A percentile compares a stretch with the other conserved stretches of the same genome.
These are phyloP conservation scores for Cyathus striatus DNA, from an alignment of 768 basidiomycete species.

Conservation along the genomic window DNA sequence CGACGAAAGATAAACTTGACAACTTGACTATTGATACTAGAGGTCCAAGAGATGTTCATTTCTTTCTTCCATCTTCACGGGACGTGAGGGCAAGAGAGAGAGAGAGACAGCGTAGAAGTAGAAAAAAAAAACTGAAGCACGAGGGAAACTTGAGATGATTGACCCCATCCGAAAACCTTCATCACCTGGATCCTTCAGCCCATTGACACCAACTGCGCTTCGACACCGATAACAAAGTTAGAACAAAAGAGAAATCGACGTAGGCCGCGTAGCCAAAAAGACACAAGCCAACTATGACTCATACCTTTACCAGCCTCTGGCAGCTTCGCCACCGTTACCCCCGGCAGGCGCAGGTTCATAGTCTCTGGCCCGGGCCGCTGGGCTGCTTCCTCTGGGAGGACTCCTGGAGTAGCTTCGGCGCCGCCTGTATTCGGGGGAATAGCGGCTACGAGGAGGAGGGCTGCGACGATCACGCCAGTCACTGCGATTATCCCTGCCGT, in stretches of 20 bases:
- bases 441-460: slow-evolving; percentile 62
- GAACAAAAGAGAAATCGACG: too few species aligned
- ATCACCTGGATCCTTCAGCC: too few species aligned
- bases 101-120: too few species aligned
- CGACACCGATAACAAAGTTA: too few species aligned
- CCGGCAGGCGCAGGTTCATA: slow-evolving; percentile 25
- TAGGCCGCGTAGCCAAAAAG: too few species aligned
- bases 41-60: not conserved
- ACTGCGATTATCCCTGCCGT: slow-evolving; percentile 64
- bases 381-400: slow-evolving; percentile 70
- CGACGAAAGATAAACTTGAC: not conserved
- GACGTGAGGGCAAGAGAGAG: not conserved
- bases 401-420: slow-evolving; percentile 77
- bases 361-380: slow-evolving; percentile 26
- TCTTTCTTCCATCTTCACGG: not conserved
- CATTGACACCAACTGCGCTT: too few species aligned
- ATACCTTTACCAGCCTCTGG: slow-evolving; percentile 61
- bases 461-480: slow-evolving; percentile 83
- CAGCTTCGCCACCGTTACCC: slow-evolving; percentile 21
- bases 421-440: slow-evolving; percentile 74
- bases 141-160: not conserved
- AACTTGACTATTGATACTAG: not conserved
- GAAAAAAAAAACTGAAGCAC: not conserved
- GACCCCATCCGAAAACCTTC: not conserved
- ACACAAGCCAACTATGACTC: too few species aligned